These are phyloP conservation scores for Penicillium sp. DNA, from an alignment of 2,329 filamentous ascomycete genomes.

Conservation along the genomic window DNA sequence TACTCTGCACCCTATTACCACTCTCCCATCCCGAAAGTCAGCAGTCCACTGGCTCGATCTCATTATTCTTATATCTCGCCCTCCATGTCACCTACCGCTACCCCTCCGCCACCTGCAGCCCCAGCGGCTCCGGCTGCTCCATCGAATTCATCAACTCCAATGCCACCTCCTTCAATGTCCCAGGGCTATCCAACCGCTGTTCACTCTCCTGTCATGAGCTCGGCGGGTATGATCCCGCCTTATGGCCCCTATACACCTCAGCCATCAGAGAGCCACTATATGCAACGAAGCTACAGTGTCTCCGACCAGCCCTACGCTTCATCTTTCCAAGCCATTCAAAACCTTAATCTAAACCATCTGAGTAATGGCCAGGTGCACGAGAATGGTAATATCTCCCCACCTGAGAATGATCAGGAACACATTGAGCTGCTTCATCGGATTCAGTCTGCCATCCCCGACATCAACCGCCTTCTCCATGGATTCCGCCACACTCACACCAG, in stretches of 20 bases:
- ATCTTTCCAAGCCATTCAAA: constrained; percentile 41
- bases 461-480: constrained; percentile 51
- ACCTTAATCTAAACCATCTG: constrained; percentile 34
- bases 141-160: constrained; percentile 15
- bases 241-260: constrained; percentile 44
- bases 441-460: constrained; percentile 55
- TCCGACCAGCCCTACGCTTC: constrained; percentile 36
- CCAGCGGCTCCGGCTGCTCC: constrained; percentile 6
- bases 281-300: constrained; percentile 40
- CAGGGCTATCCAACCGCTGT: constrained; percentile 40
- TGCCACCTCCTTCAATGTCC: constrained; percentile 34
- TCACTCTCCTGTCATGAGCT: constrained; percentile 46
- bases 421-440: constrained; percentile 52
- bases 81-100: constrained; percentile 42
- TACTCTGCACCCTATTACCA: constrained; percentile 20
- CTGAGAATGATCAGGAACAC: constrained; percentile 43
- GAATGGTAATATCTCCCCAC: constrained; percentile 40
- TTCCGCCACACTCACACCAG: constrained; percentile 60
- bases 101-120: constrained; percentile 30
- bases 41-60: constrained; percentile 45
- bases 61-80: constrained; percentile 44
- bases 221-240: constrained; percentile 40
- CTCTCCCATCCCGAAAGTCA: constrained; percentile 41
- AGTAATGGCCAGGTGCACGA: constrained; percentile 33
- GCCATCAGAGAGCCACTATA: constrained; percentile 36